These are phyloP conservation scores for Penicillium sp. DNA, from an alignment of 2,329 filamentous ascomycete genomes.

Conservation along the genomic window DNA sequence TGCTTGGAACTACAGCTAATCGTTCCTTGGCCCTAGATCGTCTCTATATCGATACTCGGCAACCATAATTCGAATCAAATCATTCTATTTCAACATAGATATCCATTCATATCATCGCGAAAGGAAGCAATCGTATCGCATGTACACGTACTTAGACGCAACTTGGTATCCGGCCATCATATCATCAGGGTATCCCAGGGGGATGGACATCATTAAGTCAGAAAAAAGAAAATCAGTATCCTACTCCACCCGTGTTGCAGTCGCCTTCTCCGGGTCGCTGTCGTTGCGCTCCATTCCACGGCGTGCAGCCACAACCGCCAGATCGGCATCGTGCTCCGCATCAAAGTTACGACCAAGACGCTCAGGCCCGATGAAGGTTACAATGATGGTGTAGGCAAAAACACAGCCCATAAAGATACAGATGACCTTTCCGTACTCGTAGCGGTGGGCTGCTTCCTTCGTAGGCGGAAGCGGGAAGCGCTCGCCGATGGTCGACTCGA, in stretches of 20 bases:
- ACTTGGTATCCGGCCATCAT: neutral
- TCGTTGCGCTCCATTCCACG: slow-evolving; percentile 24
- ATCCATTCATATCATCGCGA: neutral
- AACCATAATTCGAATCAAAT: neutral
- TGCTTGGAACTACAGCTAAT: neutral
- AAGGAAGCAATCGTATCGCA: neutral
- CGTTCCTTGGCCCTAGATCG: neutral
- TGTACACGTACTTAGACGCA: neutral
- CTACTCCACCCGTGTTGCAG: slow-evolving; percentile 2
- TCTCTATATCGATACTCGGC: neutral
- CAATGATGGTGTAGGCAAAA: slow-evolving; percentile 60
- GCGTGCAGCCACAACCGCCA: slow-evolving; percentile 44
- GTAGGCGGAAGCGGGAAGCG: slow-evolving; percentile 66
- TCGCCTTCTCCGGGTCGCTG: slow-evolving; percentile 32
- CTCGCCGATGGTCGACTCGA: slow-evolving; percentile 73
- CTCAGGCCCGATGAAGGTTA: slow-evolving; percentile 50
- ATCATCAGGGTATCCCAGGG: neutral
- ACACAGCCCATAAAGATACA: slow-evolving; percentile 90
- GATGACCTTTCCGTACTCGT: slow-evolving; percentile 79
- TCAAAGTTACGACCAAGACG: slow-evolving; percentile 48
- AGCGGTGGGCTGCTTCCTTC: slow-evolving; percentile 51
- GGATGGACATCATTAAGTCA: neutral
- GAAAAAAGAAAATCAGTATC: neutral
- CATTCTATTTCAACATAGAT: neutral
- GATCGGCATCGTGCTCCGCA: slow-evolving; percentile 48